Evolutionary conservation across 805 yeast genomes (phyloP), one percentile per base, ranked within the genome.

Genomic region (Candida chauliodis): DNA sequence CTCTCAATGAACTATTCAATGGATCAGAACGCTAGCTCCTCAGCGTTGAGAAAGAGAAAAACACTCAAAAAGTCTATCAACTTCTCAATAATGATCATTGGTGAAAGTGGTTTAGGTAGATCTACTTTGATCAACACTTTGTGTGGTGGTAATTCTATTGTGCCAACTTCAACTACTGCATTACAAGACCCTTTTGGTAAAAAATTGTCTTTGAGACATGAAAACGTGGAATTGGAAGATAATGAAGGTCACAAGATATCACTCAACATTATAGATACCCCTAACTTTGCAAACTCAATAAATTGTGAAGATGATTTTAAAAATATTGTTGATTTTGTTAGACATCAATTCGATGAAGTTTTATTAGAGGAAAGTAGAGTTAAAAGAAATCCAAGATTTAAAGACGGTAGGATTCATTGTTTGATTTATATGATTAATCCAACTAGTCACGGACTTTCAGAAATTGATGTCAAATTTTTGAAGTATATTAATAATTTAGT

Each of bases 121-220:
- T 84, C 95, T n/a, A 89, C 96, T 4, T 83, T 89, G 52, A 86
- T 90, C 58, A 89, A 90, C 66, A 84, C 95, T 25, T 70, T 89
- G 38, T 89, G 96, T 65, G 95, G 85, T 43, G 93, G 89, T 47
- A 80, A 84, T 49, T 52, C 65, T 28, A 89, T 89, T 26, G 91
- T 84, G 9, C 87, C 84, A 29, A 72, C 80, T 0, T 76, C 85
- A 2, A 74, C 81, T 21, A 79, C 88, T 1, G 66, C 75, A 10
- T 72, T 73, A 19, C 79, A 81, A 25, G 87, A 81, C 47, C 66
- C 75, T 7, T 64, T 56, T 44, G 43, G 52, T 37, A 66, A 59
- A 41, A 66, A 64, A 43, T 66, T 84, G 52, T 80, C 79, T 36
- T 61, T 85, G 45, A 73, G 95, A 51, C 88, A 82, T 50, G 90